Percentiles rank a stretch among this genome's conserved stretches.
phyloP scores from a whole-genome alignment of 805 yeast genomes.

The Kluyveromyces wickerhamii region DNA sequence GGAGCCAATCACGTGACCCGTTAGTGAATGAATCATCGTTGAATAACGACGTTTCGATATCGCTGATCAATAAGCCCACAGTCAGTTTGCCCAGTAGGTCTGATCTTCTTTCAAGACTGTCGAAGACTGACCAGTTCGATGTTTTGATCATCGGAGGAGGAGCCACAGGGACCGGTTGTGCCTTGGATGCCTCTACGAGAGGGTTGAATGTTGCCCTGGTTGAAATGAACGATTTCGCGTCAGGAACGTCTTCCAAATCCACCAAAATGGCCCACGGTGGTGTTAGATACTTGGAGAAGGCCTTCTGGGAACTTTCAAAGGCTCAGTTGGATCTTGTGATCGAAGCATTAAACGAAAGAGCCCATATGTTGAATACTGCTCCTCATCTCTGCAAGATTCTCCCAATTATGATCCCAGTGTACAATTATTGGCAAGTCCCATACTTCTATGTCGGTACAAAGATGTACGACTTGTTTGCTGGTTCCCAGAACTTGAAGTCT shows the following conservation, averaged over 20 bases:
- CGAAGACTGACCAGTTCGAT: constrained; percentile 52
- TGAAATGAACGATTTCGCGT: constrained; percentile 84
- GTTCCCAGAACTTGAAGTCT: constrained; percentile 71
- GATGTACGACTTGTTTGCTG: constrained; percentile 89
- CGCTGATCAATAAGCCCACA: constrained; percentile 13
- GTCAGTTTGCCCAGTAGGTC: constrained; percentile 40
- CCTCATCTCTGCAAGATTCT: constrained; percentile 82
- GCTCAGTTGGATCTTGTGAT: constrained; percentile 83
- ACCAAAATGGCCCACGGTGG: constrained; percentile 98
- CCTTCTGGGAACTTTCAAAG: constrained; percentile 84
- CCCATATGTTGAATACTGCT: constrained; percentile 79
- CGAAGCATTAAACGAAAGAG: constrained; percentile 83
- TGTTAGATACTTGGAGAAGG: constrained; percentile 90
- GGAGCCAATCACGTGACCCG: constrained; percentile 3
- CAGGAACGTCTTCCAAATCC: constrained; percentile 88
- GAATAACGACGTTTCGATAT: constrained; percentile 10
- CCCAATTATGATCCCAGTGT: constrained; percentile 94
- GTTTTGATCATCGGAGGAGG: constrained; percentile 92
- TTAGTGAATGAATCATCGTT: background rate
- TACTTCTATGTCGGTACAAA: constrained; percentile 88
- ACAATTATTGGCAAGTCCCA: constrained; percentile 93
- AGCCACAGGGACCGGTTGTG: constrained; percentile 91
- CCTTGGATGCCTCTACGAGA: constrained; percentile 83
- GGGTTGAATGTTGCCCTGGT: constrained; percentile 83
- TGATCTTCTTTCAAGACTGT: constrained; percentile 41